Conservation (phyloP, 2,329 filamentous ascomycete genomes). For the Cyclaneusma minus region DNA sequence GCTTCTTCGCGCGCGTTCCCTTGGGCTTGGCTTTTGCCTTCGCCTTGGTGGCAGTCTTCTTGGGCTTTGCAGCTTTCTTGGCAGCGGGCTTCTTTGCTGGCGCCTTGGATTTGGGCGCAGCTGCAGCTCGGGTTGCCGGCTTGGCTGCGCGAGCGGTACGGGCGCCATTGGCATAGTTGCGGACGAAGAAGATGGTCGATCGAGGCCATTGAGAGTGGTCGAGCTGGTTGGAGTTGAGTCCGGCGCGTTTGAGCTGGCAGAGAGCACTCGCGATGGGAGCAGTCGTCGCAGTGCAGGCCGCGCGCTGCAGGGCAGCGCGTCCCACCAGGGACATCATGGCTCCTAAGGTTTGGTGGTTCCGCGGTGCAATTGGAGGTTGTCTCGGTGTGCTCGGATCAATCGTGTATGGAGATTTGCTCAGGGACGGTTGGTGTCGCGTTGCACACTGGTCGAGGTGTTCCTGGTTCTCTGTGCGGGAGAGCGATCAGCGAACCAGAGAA, state of each 20-base stretch:
- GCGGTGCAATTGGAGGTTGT: constrained; percentile 4
- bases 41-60: constrained; percentile 16
- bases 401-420: no score
- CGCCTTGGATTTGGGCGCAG: no score
- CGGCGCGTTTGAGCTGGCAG: constrained; percentile 13
- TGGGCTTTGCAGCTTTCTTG: constrained; percentile 6
- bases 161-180: no score
- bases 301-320: constrained; percentile 14
- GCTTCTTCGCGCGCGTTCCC: constrained; percentile 10
- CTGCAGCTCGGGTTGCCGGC: constrained; percentile 8
- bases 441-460: no score
- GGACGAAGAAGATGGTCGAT: constrained; percentile 6
- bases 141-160: constrained; percentile 11
- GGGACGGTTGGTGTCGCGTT: no score
- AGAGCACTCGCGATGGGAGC: constrained; percentile 10
- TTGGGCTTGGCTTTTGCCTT: constrained; percentile 11
- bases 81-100: constrained; percentile 13
- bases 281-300: constrained; percentile 11
- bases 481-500: no score
- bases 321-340: constrained; percentile 19
- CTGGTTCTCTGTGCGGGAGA: no score
- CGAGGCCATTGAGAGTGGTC: constrained; percentile 4
- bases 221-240: constrained; percentile 5
- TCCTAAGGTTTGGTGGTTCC: constrained; percentile 1
- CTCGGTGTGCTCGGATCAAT: constrained; percentile 4